Evolutionary conservation across 2,329 filamentous ascomycete genomes (phyloP), one percentile per base, ranked within the genome.

Genomic region (Ascochyta koolunga): DNA sequence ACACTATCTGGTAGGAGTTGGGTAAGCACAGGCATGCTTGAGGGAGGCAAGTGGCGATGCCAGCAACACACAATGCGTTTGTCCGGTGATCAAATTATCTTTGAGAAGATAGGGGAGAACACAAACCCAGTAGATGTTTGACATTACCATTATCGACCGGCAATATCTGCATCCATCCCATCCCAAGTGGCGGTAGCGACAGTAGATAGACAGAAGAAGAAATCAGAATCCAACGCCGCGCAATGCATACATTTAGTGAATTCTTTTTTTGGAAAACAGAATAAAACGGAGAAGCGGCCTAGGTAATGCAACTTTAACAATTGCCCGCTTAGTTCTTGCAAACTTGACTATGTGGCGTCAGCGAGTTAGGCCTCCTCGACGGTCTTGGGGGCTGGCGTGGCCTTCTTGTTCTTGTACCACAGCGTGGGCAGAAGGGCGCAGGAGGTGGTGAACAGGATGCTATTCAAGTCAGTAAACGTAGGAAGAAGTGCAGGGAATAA

Each of bases 321-420:
- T n/a, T n/a, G n/a, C n/a, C n/a, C n/a, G n/a, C n/a, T n/a, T n/a
- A n/a, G n/a, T n/a, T n/a, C n/a, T n/a, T n/a, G n/a, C n/a, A n/a
- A n/a, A n/a, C n/a, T n/a, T n/a, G n/a, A n/a, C n/a, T n/a, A n/a
- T n/a, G n/a, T n/a, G n/a, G n/a, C n/a, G n/a, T n/a, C n/a, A n/a
- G n/a, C n/a, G 9, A 43, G 18, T 44, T 54, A 72, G 15, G 63
- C 71, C 38, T 66, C 62, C 50, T 74, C 71, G 35, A 72, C 65
- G 5, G 62, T 59, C 68, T 75, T 75, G 53, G 71, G 63, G 11
- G 67, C 66, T 21, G 72, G 66, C 16, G 62, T 69, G 40, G 73
- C 73, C 72, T 77, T 79, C 73, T 77, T 79, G 64, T 75, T 77
- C 76, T 81, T 81, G 69, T 77, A 76, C 71, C 75, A 81, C 25